Conservation (phyloP, 345 rosid species). For the Cardiospermum halicacabum region DNA sequence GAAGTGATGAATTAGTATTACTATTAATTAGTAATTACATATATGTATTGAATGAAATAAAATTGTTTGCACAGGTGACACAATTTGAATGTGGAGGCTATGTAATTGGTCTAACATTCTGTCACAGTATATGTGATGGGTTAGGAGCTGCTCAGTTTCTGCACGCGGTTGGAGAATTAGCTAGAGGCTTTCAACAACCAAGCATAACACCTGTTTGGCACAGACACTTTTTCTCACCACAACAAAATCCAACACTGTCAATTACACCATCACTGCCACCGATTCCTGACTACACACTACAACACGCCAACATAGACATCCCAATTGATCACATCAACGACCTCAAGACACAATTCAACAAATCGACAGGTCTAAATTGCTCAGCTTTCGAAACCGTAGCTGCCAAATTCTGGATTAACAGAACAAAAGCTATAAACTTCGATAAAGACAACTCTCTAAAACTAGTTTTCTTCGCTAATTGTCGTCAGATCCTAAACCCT, state of each 20-base stretch:
- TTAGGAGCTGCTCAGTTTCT: slow-evolving; percentile 73
- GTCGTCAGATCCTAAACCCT: slow-evolving; percentile 43
- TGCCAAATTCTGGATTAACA: slow-evolving; percentile 43
- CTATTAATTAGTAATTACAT: too few species aligned
- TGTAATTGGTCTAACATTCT: slow-evolving; percentile 54
- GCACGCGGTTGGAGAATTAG: slow-evolving; percentile 56
- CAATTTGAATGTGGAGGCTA: slow-evolving; percentile 63
- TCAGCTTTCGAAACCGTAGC: slow-evolving; percentile 57
- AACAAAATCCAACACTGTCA: slow-evolving; percentile 8
- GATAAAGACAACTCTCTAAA: slow-evolving; percentile 22
- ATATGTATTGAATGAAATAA: background rate
- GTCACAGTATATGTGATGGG: slow-evolving; percentile 61
- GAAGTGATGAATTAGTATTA: too few species aligned
- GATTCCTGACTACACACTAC: slow-evolving; percentile 35
- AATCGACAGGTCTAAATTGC: slow-evolving; percentile 33
- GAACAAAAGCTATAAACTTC: slow-evolving; percentile 33
- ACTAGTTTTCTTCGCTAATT: slow-evolving; percentile 67
- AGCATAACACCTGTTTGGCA: slow-evolving; percentile 45
- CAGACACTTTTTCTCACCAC: slow-evolving; percentile 36
- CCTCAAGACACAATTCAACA: slow-evolving; percentile 32
- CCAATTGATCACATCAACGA: slow-evolving; percentile 35
- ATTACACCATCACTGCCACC: slow-evolving; percentile 34
- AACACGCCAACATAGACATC: slow-evolving; percentile 51
- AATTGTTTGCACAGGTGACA: slow-evolving; percentile 41
- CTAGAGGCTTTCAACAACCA: slow-evolving; percentile 32